These are phyloP conservation scores for Tricholomella constricta DNA, from an alignment of 768 basidiomycete species.

Conservation along the genomic window DNA sequence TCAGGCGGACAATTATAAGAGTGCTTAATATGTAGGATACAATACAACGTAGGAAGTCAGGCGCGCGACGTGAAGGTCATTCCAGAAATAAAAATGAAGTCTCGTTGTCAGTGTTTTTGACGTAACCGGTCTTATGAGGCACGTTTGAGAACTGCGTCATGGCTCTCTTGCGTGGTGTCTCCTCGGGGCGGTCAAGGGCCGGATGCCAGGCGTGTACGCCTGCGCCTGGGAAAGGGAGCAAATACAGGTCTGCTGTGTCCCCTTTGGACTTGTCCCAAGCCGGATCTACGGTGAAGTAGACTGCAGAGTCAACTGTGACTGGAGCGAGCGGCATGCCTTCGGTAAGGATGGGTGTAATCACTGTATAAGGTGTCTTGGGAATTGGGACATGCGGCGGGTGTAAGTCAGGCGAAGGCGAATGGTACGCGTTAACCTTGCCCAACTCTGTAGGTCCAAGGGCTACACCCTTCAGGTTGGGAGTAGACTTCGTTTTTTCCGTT, in stretches of 20 bases:
- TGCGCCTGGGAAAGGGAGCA: conserved; percentile 8
- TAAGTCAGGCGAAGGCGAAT: conserved; percentile 1
- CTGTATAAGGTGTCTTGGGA: background rate
- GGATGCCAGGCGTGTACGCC: background rate
- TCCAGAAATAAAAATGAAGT: conserved; percentile 16
- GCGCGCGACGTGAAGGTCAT: background rate
- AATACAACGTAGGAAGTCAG: background rate
- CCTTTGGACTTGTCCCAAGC: conserved; percentile 17
- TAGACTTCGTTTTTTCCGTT: background rate
- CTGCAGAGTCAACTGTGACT: conserved; percentile 3
- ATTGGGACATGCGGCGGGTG: background rate
- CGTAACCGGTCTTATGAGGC: background rate
- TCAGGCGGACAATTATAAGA: background rate
- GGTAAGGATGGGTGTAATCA: background rate
- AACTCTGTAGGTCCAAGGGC: background rate
- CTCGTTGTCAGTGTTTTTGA: conserved; percentile 6
- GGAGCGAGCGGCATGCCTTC: background rate
- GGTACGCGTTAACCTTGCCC: conserved; percentile 2
- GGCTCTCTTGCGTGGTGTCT: background rate
- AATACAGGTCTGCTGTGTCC: conserved; percentile 10
- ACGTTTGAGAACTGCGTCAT: background rate
- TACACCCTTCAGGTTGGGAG: conserved; percentile 6
- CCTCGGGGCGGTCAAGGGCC: background rate
- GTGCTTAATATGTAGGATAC: background rate
- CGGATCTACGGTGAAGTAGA: conserved; percentile 21